phyloP scores from a whole-genome alignment of 31 red algal genomes.

The Odonthalia washingtoniensis region DNA sequence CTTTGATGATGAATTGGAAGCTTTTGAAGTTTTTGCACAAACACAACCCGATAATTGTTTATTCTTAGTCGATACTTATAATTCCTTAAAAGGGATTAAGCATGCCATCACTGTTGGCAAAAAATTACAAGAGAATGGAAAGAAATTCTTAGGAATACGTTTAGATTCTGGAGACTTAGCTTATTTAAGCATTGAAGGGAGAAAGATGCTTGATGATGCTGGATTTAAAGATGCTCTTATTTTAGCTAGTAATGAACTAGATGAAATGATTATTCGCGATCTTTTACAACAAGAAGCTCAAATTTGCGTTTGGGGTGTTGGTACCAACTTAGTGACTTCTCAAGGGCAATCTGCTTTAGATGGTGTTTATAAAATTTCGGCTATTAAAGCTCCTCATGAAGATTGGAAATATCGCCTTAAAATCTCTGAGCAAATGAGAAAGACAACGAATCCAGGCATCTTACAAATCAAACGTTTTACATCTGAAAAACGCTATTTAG shows the following conservation, averaged over 20 bases:
- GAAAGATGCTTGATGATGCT: conserved; percentile 29
- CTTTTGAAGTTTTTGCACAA: conserved; percentile 81
- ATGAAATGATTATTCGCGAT: conserved; percentile 57
- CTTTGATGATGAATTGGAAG: conserved; percentile 73
- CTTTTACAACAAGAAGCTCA: conserved; percentile 53
- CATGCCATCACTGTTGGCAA: conserved; percentile 82
- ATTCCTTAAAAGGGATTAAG: conserved; percentile 78
- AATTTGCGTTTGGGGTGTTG: conserved; percentile 76
- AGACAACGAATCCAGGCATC: conserved; percentile 66
- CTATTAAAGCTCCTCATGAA: conserved; percentile 14
- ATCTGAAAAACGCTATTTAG: conserved; percentile 1
- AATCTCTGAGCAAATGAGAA: conserved; percentile 69
- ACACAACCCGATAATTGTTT: conserved; percentile 71
- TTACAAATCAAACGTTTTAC: conserved; percentile 17
- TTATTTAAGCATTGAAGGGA: conserved; percentile 43
- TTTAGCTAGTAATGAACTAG: conserved; percentile 75
- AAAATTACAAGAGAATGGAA: conserved; percentile 52
- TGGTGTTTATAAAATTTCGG: conserved; percentile 74
- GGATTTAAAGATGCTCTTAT: conserved; percentile 39
- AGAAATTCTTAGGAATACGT: conserved; percentile 77
- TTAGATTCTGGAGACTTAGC: conserved; percentile 90
- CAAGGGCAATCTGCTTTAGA: conserved; percentile 78
- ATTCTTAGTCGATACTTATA: conserved; percentile 88
- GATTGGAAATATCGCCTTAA: conserved; percentile 58
- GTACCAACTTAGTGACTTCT: conserved; percentile 88